These are phyloP conservation scores for Nannochloropsis gaditana DNA, from an alignment of 108 stramenopile genomes.

Conservation along the genomic window DNA sequence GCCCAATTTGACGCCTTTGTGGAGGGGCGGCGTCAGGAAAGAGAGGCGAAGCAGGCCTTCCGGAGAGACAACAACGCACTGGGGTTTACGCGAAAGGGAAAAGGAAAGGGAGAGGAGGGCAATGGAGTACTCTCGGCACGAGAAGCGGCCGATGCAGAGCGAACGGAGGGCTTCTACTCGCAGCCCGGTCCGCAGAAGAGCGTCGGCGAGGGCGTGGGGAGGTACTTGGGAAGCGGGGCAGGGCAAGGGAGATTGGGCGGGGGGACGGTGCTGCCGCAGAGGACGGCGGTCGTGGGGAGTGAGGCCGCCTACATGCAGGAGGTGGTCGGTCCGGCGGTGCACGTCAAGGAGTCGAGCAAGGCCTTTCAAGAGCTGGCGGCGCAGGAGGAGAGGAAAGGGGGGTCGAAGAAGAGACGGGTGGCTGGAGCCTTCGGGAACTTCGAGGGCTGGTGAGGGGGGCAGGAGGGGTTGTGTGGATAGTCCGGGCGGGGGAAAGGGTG, in stretches of 20 bases:
- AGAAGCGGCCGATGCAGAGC: not conserved
- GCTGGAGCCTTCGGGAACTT: slow-evolving; percentile 27
- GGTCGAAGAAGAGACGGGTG: slow-evolving; percentile 8
- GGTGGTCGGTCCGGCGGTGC: not conserved
- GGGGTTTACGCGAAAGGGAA: not conserved
- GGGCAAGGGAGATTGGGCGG: slow-evolving; percentile 9
- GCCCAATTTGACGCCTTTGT: not conserved
- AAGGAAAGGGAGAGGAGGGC: slow-evolving; percentile 21
- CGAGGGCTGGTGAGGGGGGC: slow-evolving; percentile 22
- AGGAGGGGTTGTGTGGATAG: not conserved
- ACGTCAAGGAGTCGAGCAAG: slow-evolving; percentile 21
- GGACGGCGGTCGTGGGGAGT: not conserved
- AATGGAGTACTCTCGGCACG: not conserved
- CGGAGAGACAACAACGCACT: not conserved
- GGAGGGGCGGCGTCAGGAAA: not conserved
- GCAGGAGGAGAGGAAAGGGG: not conserved
- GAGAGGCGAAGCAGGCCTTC: not conserved
- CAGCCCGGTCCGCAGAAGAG: not conserved
- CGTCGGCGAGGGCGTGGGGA: not conserved
- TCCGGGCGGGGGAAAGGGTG: no score
- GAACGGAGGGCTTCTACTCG: not conserved
- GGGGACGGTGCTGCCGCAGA: not conserved
- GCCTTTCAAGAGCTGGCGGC: slow-evolving; percentile 21
- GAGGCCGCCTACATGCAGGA: not conserved
- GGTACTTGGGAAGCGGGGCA: slow-evolving; percentile 16